phyloP scores from a whole-genome alignment of 2,329 filamentous ascomycete species.

The Blumeriella jaapii region DNA sequence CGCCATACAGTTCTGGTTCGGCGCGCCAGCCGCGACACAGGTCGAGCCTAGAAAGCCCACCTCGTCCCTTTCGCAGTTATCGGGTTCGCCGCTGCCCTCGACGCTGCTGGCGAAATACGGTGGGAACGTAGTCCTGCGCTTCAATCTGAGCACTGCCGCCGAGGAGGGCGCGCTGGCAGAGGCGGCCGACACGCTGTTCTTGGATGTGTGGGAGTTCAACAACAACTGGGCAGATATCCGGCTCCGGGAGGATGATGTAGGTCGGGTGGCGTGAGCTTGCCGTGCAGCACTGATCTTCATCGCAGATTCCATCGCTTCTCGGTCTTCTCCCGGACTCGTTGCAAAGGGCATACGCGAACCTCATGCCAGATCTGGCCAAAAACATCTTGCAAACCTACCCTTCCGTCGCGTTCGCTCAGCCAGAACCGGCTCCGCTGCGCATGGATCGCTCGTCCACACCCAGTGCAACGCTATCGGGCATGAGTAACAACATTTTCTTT shows the following conservation, averaged over 20 bases:
- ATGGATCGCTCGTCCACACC: slow-evolving; percentile 25
- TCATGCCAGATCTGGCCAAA: slow-evolving; percentile 71
- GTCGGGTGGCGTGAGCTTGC: slow-evolving; percentile 19
- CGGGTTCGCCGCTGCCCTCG: slow-evolving; percentile 26
- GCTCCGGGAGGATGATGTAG: slow-evolving; percentile 61
- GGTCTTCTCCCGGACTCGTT: slow-evolving; percentile 67
- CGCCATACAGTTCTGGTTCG: slow-evolving; percentile 39
- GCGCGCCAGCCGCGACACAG: slow-evolving; percentile 25
- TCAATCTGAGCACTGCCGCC: slow-evolving; percentile 59
- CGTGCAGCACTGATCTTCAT: slow-evolving; percentile 8
- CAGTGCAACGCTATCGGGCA: slow-evolving; percentile 21
- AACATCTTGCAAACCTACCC: slow-evolving; percentile 67
- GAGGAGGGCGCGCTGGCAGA: slow-evolving; percentile 63
- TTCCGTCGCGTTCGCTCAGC: slow-evolving; percentile 19
- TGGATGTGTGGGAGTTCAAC: slow-evolving; percentile 86
- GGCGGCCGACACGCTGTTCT: slow-evolving; percentile 61
- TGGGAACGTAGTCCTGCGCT: slow-evolving; percentile 78
- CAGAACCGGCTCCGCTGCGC: slow-evolving; percentile 14
- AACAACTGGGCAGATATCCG: slow-evolving; percentile 76
- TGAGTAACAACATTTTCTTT: slow-evolving; percentile 72
- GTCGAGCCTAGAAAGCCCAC: slow-evolving; percentile 14
- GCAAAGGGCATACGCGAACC: slow-evolving; percentile 55
- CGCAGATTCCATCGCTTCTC: slow-evolving; percentile 57
- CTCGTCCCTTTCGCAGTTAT: slow-evolving; percentile 9
- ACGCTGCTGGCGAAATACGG: slow-evolving; percentile 45